phyloP scores from a whole-genome alignment of 192 early-diverging fungal genomes.

The Dissophora ornata region DNA sequence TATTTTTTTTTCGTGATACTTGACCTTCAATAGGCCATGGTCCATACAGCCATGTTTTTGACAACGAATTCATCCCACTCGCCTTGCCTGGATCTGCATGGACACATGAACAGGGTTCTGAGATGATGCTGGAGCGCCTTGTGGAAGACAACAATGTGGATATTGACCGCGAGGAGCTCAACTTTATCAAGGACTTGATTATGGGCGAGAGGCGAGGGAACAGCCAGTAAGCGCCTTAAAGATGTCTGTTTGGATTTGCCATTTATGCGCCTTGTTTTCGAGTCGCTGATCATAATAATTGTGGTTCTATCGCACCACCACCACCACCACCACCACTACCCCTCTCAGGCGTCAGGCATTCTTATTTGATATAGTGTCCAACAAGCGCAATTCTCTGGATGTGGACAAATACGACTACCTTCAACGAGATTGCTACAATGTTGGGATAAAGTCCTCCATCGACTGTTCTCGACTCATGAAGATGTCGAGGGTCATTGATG shows the following conservation, averaged over 20 bases:
- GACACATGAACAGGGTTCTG: conserved; percentile 84
- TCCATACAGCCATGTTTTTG: conserved; percentile 96
- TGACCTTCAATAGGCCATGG: conserved; percentile 91
- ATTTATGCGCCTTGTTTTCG: no score
- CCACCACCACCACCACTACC: no score
- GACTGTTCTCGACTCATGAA: conserved; percentile 76
- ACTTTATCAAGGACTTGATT: conserved; percentile 81
- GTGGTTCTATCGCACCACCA: no score
- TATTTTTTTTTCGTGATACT: neutral
- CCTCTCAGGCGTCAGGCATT: conserved; percentile 63
- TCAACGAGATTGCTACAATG: conserved; percentile 84
- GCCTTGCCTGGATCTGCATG: conserved; percentile 63
- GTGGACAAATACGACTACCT: conserved; percentile 94
- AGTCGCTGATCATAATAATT: no score
- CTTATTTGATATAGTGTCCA: conserved; percentile 96
- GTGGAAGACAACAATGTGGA: conserved; percentile 80
- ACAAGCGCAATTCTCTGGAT: conserved; percentile 93
- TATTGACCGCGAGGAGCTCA: conserved; percentile 66
- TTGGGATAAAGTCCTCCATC: conserved; percentile 65
- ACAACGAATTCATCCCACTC: conserved; percentile 86
- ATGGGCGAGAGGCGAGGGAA: conserved; percentile 61
- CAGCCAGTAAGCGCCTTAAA: conserved; percentile 43
- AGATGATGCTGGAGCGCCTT: conserved; percentile 87
- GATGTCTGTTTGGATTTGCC: no score
- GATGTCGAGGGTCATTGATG: conserved; percentile 85